Conservation (phyloP, 495 filamentous ascomycete genomes). For the Neurospora sp. region DNA sequence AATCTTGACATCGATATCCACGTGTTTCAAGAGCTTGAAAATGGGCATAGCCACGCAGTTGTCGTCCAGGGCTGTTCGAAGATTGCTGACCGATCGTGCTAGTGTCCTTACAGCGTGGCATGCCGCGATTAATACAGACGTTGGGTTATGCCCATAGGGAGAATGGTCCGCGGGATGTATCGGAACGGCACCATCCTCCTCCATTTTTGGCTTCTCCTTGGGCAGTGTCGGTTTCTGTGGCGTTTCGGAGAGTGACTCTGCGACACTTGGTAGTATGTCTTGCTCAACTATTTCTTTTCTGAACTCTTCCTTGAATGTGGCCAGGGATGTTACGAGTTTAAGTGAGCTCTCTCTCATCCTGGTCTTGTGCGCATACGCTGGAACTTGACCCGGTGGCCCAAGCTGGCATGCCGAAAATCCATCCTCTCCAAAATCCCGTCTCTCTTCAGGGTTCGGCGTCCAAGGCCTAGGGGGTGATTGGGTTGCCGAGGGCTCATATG, state of each 20-base stretch:
- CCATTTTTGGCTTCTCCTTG: slow-evolving; percentile 15
- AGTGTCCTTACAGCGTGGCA: slow-evolving; percentile 69
- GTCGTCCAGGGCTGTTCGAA: slow-evolving; percentile 82
- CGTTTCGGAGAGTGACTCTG: slow-evolving; percentile 65
- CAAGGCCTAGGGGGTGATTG: slow-evolving; percentile 31
- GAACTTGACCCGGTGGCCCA: slow-evolving; percentile 51
- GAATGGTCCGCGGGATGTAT: slow-evolving; percentile 1
- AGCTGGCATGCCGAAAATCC: slow-evolving; percentile 30
- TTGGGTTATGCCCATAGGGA: slow-evolving; percentile 36
- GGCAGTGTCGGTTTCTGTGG: slow-evolving; percentile 26
- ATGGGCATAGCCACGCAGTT: slow-evolving; percentile 69
- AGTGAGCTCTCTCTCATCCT: slow-evolving; percentile 69
- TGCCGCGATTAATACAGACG: slow-evolving; percentile 69
- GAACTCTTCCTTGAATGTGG: slow-evolving; percentile 73
- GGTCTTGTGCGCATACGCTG: slow-evolving; percentile 59
- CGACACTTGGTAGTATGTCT: slow-evolving; percentile 67
- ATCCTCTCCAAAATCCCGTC: slow-evolving; percentile 8
- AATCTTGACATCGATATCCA: slow-evolving; percentile 71
- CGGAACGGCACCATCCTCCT: slow-evolving; percentile 5
- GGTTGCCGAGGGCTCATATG: slow-evolving; percentile 39
- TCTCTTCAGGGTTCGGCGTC: slow-evolving; percentile 25
- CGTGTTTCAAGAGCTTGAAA: slow-evolving; percentile 64
- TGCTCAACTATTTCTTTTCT: slow-evolving; percentile 74
- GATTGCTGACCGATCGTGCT: slow-evolving; percentile 69
- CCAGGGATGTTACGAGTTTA: slow-evolving; percentile 66